phyloP scores from a whole-genome alignment of 2,329 filamentous ascomycete species.

The Cercospora nicotianae region DNA sequence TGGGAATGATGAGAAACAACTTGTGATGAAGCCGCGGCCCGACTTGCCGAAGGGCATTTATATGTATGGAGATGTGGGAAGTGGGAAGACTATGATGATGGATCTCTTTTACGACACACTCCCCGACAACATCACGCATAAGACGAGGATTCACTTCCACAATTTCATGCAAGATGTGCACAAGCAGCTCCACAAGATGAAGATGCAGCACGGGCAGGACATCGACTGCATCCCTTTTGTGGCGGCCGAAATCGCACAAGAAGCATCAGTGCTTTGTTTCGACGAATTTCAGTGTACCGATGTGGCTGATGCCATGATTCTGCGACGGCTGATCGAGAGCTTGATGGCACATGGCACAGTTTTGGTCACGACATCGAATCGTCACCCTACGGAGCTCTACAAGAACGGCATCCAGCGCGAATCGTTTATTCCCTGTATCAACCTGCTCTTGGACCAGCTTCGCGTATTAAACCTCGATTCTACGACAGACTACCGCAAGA shows the following conservation, averaged over 20 bases:
- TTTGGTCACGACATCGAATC: conserved; percentile 91
- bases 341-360: conserved; percentile 98
- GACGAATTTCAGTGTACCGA: conserved; percentile 99
- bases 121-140: conserved; percentile 73
- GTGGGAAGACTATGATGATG: conserved; percentile 99
- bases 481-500: conserved; percentile 94
- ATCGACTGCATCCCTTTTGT: conserved; percentile 89
- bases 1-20: conserved; percentile 33
- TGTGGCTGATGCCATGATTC: conserved; percentile 97
- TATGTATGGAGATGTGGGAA: conserved; percentile 93
- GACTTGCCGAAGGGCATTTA: conserved; percentile 85
- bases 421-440: conserved; percentile 93
- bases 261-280: conserved; percentile 86
- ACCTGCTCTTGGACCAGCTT: conserved; percentile 79
- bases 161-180: conserved; percentile 99
- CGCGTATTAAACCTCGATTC: conserved; percentile 94
- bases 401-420: conserved; percentile 97
- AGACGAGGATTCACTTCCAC: conserved; percentile 96
- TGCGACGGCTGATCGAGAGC: conserved; percentile 79
- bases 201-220: conserved; percentile 84
- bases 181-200: conserved; percentile 83
- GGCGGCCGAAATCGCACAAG: conserved; percentile 87
- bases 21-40: conserved; percentile 59
- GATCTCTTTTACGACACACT: conserved; percentile 95
- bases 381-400: conserved; percentile 95